Evolutionary conservation across 495 filamentous ascomycete genomes (phyloP), one percentile per base, ranked within the genome.

Genomic region (Penicillium steckii): DNA sequence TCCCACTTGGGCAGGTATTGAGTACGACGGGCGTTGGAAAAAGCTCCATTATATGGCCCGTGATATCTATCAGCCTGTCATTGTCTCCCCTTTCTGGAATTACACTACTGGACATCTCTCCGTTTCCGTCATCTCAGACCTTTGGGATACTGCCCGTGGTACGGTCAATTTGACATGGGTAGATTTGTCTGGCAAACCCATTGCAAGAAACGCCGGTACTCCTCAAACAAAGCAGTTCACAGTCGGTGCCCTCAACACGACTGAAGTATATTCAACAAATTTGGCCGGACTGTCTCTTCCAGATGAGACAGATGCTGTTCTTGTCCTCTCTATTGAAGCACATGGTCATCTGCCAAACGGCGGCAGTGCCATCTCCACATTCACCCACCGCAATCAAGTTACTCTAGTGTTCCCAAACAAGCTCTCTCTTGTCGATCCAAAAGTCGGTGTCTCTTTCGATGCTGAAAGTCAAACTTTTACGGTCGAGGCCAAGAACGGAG

Each of bases 11-110:
- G 81, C 85, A 0, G 71, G 81, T 0, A 82, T 85, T 42, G 83
- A 85, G 66, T 84, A 81, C 44, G 77, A 79, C 52, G 84, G 84
- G 2, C 72, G 85, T 3, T 86, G 83, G 83, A 87, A 88, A 57
- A 74, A 84, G 3, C 68, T 87, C 22, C 83, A 87, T 53, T 81
- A 86, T 33, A 67, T 72, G 0, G 79, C 78, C 1, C 79, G 78
- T 46, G 83, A 87, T 43, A 77, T 85, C 37, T 88, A 83, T 60
- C 65, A 80, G 46, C 73, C 75, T 0, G 68, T 87, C 46, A 84
- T 87, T 46, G 68, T 87, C 29, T 79, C 82, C 12, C 81, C 84
- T 0, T 85, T 81, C 59, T 85, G 77, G 71, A 80, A 88, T 53
- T 61, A 71, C 26, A 73, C 76, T 0, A 80, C 75, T 0, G 75